Evolutionary conservation across 2,329 filamentous ascomycete genomes (phyloP).

Genomic region (Colletotrichum tropicale): DNA sequence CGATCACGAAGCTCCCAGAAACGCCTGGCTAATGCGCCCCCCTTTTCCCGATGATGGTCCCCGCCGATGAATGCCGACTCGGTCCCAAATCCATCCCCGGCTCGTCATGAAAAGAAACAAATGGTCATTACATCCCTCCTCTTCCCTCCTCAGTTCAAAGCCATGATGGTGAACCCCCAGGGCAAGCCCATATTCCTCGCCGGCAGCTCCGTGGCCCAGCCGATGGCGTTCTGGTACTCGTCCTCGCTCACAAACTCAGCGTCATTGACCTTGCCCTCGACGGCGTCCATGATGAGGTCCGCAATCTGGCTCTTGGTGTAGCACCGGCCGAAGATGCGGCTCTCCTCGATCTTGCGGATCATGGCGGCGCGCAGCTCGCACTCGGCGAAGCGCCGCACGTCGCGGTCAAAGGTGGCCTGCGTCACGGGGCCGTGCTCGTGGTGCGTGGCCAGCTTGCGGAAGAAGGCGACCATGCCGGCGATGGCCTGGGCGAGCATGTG

Average conservation of each 20-base stretch:
- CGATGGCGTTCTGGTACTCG: constrained; percentile 26
- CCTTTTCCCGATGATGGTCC: not conserved
- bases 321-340: constrained; percentile 33
- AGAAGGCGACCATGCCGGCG: constrained; percentile 35
- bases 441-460: constrained; percentile 25
- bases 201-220: constrained; percentile 31
- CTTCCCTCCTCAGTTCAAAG: constrained; percentile 33
- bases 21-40: constrained; percentile 16
- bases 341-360: constrained; percentile 33
- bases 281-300: constrained; percentile 33
- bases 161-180: constrained; percentile 41
- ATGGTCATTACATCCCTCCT: not conserved
- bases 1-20: not conserved
- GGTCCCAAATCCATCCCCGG: not conserved
- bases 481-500: constrained; percentile 39
- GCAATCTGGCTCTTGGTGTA: constrained; percentile 35
- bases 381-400: constrained; percentile 33
- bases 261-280: constrained; percentile 25
- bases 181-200: constrained; percentile 40
- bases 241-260: constrained; percentile 17
- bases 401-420: constrained; percentile 24
- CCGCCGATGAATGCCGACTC: not conserved
- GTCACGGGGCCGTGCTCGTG: constrained; percentile 23
- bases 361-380: constrained; percentile 31
- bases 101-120: not conserved